phyloP scores from a whole-genome alignment of 1,284 basidiomycete species.

The Sanghuangporus baumii region DNA sequence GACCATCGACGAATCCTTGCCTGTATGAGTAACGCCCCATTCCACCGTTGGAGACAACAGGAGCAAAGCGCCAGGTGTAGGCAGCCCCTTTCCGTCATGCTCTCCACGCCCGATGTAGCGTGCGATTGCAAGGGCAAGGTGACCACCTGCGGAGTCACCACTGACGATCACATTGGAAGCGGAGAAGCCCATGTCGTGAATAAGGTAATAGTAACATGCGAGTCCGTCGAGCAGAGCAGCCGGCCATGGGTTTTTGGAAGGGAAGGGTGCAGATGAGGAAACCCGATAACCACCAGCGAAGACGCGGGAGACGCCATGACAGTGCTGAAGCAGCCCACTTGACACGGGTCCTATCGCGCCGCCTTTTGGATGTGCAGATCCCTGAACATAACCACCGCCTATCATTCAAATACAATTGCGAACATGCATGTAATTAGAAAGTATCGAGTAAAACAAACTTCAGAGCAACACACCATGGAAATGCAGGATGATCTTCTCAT shows the following conservation, averaged over 20 bases:
- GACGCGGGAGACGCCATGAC: constrained; percentile 5
- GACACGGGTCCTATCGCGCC: background rate
- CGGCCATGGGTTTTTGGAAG: background rate
- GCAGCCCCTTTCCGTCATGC: constrained; percentile 16
- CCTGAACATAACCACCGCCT: constrained; percentile 11
- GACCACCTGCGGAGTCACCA: constrained; percentile 51
- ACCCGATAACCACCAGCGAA: constrained; percentile 25
- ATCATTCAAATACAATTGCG: background rate
- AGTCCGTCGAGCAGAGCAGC: constrained; percentile 38
- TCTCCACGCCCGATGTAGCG: constrained; percentile 24
- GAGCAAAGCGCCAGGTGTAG: constrained; percentile 32
- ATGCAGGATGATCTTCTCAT: too few relatives aligned
- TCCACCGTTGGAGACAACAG: constrained; percentile 38
- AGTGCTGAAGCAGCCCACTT: background rate
- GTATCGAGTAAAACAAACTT: background rate
- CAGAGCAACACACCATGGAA: too few relatives aligned
- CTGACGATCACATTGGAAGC: constrained; percentile 39
- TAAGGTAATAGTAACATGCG: constrained; percentile 35
- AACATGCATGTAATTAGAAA: too few relatives aligned
- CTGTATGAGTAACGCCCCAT: constrained; percentile 23
- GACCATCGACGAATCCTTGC: constrained; percentile 17
- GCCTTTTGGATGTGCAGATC: constrained; percentile 3
- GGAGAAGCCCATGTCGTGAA: constrained; percentile 28
- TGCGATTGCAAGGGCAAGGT: constrained; percentile 34
- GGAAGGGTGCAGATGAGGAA: constrained; percentile 20